Base-by-base conservation (phyloP, 805 yeast genomes). In the Starmera dryadoides region DNA sequence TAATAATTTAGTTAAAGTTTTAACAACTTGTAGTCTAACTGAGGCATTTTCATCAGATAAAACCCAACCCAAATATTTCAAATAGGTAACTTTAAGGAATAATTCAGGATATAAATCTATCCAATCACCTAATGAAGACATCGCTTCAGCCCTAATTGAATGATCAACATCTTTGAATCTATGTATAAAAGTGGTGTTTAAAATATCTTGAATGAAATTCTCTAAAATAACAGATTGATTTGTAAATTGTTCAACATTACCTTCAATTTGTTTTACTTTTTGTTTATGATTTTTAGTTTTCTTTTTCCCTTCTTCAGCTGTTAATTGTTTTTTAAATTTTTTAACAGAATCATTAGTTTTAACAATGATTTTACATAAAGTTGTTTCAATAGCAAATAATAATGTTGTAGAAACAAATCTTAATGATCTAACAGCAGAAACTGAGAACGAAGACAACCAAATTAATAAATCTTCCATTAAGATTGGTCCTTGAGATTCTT, bases 21-120 rank as follows among this genome's bases (percentile, higher is more conserved):
- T 75, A 20, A 83, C 53, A 2, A 79, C 88, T 48, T 84, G 87
- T 8, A 68, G 55, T 47, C 95, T 70, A 1, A 86, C 94, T 3
- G 55, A 45, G 10, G 72, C 58, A 14, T 74, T 70, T 2, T 76
- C 65, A 53, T 88, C 96, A n/a, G 89, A 79, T 32, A 89, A 62
- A 26, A 86, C 65, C 94, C 94, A 84, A 4, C 95, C 95, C 52
- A 84, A 71, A 57, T 84, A 86, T 45, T 88, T 73, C 45, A 87
- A 66, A 51, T 79, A 86, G 1, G 79, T 65, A 11, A 81, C 79
- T 43, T 77, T 83, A 46, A 83, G 72, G 50, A 84, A 87, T 39
- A 68, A 62, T 41, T 82, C 88, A 0, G 95, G 94, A 44, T 73
- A 73, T 6, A 62, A 53, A n/a, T 71, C 68, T 62, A 86, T 83